Evolutionary conservation across 1,284 basidiomycete genomes (phyloP), one percentile per base, ranked within the genome.

Genomic region (Coniferiporia sulphurascens): DNA sequence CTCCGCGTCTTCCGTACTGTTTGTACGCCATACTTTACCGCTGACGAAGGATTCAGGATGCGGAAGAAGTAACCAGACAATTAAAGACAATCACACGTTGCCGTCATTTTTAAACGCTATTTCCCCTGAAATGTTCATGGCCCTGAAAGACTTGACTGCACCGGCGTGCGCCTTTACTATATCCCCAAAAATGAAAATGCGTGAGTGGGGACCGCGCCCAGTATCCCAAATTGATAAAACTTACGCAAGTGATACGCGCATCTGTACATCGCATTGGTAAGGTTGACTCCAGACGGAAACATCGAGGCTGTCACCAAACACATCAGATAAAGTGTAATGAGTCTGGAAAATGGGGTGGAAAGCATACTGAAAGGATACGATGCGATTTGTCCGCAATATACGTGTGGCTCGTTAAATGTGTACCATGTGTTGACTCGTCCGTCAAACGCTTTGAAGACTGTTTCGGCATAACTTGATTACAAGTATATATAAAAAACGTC

Each of bases 401-500:
- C 76, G n/a, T 72, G 71, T 27, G 78, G 78, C 61, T 79, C 78
- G 58, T 80, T 79, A 71, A 80, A 80, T 0, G 78, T 80, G 63
- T 76, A 76, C 76, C 78, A 80, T 48, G 76, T 79, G 59, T 79
- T 77, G 5, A 80, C 75, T 52, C 74, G 65, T 9, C 77, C 77
- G 59, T 79, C 77, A 57, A 73, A 80, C 0, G 77, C 76, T 52
- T 72, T 69, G 67, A 80, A 80, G 3, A 79, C 76, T 1, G 74
- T 78, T 56, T 71, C 76, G 0, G 78, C 78, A 61, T 79, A 79
- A 59, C 78, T 79, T 27, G 2, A 27, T 27, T 27, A 27, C 27
- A 27, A 27, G 27, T 27, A 27, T 27, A 27, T 27, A 27, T 3
- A 3, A 2, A 27, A 27, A 27, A 27, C 27, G 2, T 5, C 5